phyloP scores from a whole-genome alignment of 148 eudicot genomes.

The Rhododendron ferrugineum region DNA sequence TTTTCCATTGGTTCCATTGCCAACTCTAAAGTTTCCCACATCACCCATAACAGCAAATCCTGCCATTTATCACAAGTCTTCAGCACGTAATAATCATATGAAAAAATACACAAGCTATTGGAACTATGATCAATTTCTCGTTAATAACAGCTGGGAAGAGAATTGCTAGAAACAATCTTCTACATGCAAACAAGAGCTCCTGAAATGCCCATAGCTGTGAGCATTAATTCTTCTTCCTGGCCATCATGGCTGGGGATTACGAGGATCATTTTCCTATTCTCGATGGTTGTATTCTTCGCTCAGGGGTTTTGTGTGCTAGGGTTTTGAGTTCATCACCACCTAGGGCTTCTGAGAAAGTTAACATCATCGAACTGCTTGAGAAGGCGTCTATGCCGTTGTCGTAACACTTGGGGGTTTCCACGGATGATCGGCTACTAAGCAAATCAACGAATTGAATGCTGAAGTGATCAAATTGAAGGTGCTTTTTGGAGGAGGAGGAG shows the following conservation, averaged over 20 bases:
- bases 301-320: not conserved
- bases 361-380: not conserved
- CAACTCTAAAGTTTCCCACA: conserved; percentile 24
- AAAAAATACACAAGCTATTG: not conserved
- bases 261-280: not conserved
- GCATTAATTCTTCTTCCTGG: not conserved
- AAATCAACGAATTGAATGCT: not conserved
- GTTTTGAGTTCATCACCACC: not conserved
- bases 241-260: not conserved
- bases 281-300: not conserved
- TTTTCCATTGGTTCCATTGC: conserved; percentile 21
- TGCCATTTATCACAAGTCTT: conserved; percentile 12
- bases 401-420: not conserved
- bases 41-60: conserved; percentile 34
- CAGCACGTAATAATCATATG: not conserved
- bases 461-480: not conserved
- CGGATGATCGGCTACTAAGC: not conserved
- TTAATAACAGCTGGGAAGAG: not conserved
- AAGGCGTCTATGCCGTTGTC: not conserved
- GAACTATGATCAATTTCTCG: not conserved
- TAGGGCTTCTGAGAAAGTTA: not conserved
- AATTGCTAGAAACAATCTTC: not conserved
- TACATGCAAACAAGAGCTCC: not conserved
- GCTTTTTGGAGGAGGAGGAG: not conserved
- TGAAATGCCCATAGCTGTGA: not conserved